Evolutionary conservation across 1,284 basidiomycete genomes (phyloP).

Genomic region (Hypsizygus ulmarius): DNA sequence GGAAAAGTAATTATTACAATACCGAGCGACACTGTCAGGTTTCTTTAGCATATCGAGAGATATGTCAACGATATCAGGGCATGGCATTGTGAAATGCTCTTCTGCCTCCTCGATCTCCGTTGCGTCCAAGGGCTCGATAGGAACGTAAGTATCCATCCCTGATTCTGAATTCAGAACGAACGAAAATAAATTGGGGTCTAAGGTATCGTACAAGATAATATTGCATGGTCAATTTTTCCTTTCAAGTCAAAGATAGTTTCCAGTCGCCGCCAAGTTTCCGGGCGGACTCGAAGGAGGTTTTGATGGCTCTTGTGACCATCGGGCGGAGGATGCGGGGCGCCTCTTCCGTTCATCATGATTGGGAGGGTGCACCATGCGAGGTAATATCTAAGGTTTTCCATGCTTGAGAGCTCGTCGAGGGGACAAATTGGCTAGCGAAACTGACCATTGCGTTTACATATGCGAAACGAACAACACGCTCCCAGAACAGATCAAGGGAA

Average conservation of each 20-base stretch:
- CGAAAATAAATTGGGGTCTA: slow-evolving; percentile 7
- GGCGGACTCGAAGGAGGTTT: slow-evolving; percentile 42
- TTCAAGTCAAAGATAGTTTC: slow-evolving; percentile 42
- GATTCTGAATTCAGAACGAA: slow-evolving; percentile 2
- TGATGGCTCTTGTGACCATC: slow-evolving; percentile 43
- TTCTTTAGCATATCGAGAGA: slow-evolving; percentile 25
- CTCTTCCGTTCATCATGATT: slow-evolving; percentile 36
- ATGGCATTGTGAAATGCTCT: slow-evolving; percentile 45
- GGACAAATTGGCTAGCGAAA: background rate
- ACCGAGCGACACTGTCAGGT: slow-evolving; percentile 41
- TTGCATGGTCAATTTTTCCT: slow-evolving; percentile 28
- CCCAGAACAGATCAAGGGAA: slow-evolving; percentile 1
- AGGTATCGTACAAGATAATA: slow-evolving; percentile 34
- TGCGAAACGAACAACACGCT: slow-evolving; percentile 7
- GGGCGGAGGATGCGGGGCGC: slow-evolving; percentile 37
- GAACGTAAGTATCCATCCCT: slow-evolving; percentile 40
- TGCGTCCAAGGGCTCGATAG: slow-evolving; percentile 31
- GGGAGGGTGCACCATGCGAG: slow-evolving; percentile 49
- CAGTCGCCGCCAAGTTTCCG: slow-evolving; percentile 47
- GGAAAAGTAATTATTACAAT: slow-evolving; percentile 8
- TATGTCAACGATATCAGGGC: slow-evolving; percentile 36
- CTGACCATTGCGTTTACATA: slow-evolving; percentile 5
- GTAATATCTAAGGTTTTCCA: slow-evolving; percentile 49
- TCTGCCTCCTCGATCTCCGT: slow-evolving; percentile 36
- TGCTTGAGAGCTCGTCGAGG: slow-evolving; percentile 11